These are phyloP conservation scores for Pyrus communis DNA, from an alignment of 306 rosid genomes.

Conservation along the genomic window DNA sequence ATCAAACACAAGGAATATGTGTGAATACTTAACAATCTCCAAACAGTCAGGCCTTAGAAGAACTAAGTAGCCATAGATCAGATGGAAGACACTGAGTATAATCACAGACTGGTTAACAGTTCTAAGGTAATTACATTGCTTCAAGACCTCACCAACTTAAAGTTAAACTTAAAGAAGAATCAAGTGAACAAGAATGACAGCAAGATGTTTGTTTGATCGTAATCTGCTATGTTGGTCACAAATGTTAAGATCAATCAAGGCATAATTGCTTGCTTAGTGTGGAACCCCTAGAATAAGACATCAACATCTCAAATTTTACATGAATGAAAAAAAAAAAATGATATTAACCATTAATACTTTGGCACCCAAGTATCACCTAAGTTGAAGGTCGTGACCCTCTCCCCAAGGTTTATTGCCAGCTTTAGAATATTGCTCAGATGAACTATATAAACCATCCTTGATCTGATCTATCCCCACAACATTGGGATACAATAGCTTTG, in stretches of 20 bases:
- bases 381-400: conserved; percentile 85
- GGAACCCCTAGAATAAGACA: not conserved
- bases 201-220: not conserved
- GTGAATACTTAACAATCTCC: not conserved
- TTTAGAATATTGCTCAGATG: conserved; percentile 53
- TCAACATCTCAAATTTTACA: not conserved
- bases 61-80: not conserved
- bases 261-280: not conserved
- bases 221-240: not conserved
- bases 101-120: not conserved
- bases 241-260: not conserved
- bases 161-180: not conserved
- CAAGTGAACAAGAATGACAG: not conserved
- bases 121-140: not conserved
- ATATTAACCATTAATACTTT: not conserved
- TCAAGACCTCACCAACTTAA: not conserved
- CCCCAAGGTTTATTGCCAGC: conserved; percentile 78
- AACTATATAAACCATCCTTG: conserved; percentile 44
- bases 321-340: not conserved
- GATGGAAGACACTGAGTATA: not conserved
- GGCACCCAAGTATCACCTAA: conserved; percentile 61
- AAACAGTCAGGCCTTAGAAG: not conserved
- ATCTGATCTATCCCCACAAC: conserved; percentile 84
- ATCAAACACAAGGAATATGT: conserved; percentile 2
- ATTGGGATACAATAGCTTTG: conserved; percentile 69